These are phyloP conservation scores for Fusarium nodosum DNA, from an alignment of 2,329 filamentous ascomycete species.

Conservation along the genomic window DNA sequence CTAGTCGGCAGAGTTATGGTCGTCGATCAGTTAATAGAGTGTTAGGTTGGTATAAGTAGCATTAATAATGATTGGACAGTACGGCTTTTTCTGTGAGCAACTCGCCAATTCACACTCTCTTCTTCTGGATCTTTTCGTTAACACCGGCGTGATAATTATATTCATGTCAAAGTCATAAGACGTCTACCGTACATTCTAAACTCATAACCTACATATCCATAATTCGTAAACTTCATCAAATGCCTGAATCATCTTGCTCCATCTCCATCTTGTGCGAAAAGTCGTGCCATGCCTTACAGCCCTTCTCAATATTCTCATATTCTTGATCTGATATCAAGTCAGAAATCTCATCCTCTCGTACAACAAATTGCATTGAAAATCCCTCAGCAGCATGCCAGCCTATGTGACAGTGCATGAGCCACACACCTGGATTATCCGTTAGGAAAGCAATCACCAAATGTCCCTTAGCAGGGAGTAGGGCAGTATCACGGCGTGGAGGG, in stretches of 20 bases:
- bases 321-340: conserved; percentile 34
- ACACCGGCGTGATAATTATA: conserved; percentile 26
- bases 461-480: conserved; percentile 60
- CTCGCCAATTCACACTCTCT: not conserved
- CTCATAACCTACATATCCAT: conserved; percentile 2
- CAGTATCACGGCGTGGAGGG: conserved; percentile 66
- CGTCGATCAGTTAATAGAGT: not conserved
- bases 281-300: conserved; percentile 34
- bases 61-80: not conserved
- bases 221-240: conserved; percentile 15
- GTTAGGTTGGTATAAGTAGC: not conserved
- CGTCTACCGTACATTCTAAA: not conserved
- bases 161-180: not conserved
- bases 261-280: conserved; percentile 29
- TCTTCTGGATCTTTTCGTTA: not conserved
- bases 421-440: conserved; percentile 64
- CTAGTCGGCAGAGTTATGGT: not conserved
- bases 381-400: conserved; percentile 47
- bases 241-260: conserved; percentile 43
- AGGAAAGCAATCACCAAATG: conserved; percentile 65
- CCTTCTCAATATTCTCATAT: conserved; percentile 27
- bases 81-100: not conserved
- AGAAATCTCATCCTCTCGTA: conserved; percentile 43
- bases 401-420: conserved; percentile 67
- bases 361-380: conserved; percentile 44